These are phyloP conservation scores for Ophiostoma montium DNA, from an alignment of 2,329 filamentous ascomycete genomes.

Conservation along the genomic window DNA sequence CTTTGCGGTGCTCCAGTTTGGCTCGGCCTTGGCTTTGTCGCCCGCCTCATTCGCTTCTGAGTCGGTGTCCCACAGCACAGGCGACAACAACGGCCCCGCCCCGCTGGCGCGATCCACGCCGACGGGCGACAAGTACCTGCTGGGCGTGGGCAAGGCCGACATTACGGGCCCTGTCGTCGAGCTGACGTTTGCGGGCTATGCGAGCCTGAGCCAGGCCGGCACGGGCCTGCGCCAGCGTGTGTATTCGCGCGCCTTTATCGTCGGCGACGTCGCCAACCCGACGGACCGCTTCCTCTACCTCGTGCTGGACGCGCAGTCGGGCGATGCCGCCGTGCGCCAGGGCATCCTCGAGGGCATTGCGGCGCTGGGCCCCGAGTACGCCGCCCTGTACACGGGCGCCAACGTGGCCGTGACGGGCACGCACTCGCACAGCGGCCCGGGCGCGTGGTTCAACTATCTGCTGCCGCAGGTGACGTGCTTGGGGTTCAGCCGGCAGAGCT, in stretches of 20 bases:
- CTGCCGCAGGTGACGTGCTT: constrained; percentile 80
- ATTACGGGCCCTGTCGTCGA: constrained; percentile 70
- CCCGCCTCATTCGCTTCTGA: background rate
- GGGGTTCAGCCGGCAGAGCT: constrained; percentile 77
- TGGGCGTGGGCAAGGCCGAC: constrained; percentile 44
- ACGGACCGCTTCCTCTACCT: constrained; percentile 72
- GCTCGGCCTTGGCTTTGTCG: background rate
- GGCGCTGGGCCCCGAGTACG: constrained; percentile 56
- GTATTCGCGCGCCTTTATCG: constrained; percentile 79
- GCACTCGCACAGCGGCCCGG: constrained; percentile 83
- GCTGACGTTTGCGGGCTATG: constrained; percentile 85
- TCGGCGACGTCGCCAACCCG: constrained; percentile 52
- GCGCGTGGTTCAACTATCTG: constrained; percentile 88
- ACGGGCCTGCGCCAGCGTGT: constrained; percentile 75
- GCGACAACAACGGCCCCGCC: background rate
- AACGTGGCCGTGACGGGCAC: constrained; percentile 88
- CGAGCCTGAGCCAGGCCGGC: constrained; percentile 68
- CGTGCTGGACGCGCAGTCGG: constrained; percentile 73
- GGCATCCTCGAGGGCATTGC: constrained; percentile 69
- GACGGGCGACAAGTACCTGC: constrained; percentile 30
- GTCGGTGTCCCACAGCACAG: background rate
- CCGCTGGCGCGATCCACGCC: constrained; percentile 14
- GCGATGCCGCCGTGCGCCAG: constrained; percentile 76
- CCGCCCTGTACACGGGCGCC: constrained; percentile 58
- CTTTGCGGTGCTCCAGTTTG: background rate